These are phyloP conservation scores for Ogataea thermomethanolica DNA, from an alignment of 805 yeast genomes.

Conservation along the genomic window DNA sequence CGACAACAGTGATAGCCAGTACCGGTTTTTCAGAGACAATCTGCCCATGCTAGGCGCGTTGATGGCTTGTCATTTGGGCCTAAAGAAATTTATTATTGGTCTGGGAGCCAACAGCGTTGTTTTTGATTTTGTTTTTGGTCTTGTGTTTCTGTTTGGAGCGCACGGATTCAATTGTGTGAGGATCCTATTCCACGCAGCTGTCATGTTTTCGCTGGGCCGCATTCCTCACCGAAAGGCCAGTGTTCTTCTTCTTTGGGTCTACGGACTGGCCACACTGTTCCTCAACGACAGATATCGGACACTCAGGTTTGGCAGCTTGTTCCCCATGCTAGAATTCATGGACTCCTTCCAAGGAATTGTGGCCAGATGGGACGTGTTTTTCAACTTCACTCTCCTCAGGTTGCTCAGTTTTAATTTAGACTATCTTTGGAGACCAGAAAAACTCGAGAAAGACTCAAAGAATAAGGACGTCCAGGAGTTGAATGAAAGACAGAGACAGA, in stretches of 20 bases:
- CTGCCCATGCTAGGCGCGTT: constrained; percentile 58
- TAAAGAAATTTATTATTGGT: constrained; percentile 41
- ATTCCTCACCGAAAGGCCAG: constrained; percentile 37
- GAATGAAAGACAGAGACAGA: constrained; percentile 63
- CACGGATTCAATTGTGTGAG: constrained; percentile 77
- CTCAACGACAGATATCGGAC: constrained; percentile 66
- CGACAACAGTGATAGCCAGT: constrained; percentile 90
- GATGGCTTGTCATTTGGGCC: constrained; percentile 47
- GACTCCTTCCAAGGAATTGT: constrained; percentile 77
- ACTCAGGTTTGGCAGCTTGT: constrained; percentile 45
- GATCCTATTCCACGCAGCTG: constrained; percentile 53
- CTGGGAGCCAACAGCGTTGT: constrained; percentile 38
- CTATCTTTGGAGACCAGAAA: constrained; percentile 44
- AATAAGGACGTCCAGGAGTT: constrained; percentile 20
- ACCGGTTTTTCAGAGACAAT: constrained; percentile 81
- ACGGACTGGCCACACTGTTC: constrained; percentile 75
- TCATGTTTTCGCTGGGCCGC: constrained; percentile 51
- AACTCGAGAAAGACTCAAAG: constrained; percentile 10
- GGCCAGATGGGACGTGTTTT: constrained; percentile 93
- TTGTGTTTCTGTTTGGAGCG: constrained; percentile 61
- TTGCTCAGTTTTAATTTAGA: constrained; percentile 83
- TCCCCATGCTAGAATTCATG: constrained; percentile 42
- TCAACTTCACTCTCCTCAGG: constrained; percentile 82
- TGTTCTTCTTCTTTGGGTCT: constrained; percentile 58
- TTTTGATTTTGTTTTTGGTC: constrained; percentile 76